A percentile compares a stretch with the other conserved stretches of the same genome.
phyloP scores from a whole-genome alignment of 108 stramenopile species.

The Cyclotella atomus region DNA sequence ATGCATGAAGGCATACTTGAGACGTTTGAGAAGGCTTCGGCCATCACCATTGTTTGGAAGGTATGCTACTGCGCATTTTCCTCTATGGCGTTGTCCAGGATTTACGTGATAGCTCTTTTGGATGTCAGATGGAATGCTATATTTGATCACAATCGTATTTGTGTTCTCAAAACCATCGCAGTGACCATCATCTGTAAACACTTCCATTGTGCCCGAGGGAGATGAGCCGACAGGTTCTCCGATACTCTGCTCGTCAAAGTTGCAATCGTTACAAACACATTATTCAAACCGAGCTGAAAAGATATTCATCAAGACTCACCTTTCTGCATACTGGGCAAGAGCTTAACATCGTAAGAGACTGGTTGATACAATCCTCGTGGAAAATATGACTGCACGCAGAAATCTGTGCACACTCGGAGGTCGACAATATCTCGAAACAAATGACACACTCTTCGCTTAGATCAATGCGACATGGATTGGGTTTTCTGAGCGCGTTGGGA shows the following conservation, averaged over 20 bases:
- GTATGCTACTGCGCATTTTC: slow-evolving; percentile 21
- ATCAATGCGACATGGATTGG: neutral
- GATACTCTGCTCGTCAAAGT: neutral
- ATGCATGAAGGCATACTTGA: slow-evolving; percentile 47
- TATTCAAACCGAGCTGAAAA: neutral
- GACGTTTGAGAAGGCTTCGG: slow-evolving; percentile 24
- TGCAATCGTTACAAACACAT: neutral
- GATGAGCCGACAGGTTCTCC: slow-evolving; percentile 35
- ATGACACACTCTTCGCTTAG: slow-evolving; percentile 14
- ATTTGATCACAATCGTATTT: slow-evolving; percentile 22
- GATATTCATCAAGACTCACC: neutral
- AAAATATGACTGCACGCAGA: slow-evolving; percentile 27
- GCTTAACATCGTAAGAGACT: neutral
- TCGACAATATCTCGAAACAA: neutral
- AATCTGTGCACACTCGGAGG: neutral
- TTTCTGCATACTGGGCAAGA: slow-evolving; percentile 27
- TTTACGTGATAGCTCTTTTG: slow-evolving; percentile 51
- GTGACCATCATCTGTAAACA: neutral
- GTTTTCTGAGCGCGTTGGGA: neutral
- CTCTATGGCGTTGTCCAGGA: slow-evolving; percentile 30
- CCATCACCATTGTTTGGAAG: slow-evolving; percentile 42
- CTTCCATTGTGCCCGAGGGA: slow-evolving; percentile 55
- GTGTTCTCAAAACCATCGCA: slow-evolving; percentile 8
- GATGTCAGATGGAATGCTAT: slow-evolving; percentile 39
- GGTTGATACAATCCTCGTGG: slow-evolving; percentile 44